Evolutionary conservation across 352 stramenopile genomes (phyloP).

Genomic region (Phytophthora lateralis): DNA sequence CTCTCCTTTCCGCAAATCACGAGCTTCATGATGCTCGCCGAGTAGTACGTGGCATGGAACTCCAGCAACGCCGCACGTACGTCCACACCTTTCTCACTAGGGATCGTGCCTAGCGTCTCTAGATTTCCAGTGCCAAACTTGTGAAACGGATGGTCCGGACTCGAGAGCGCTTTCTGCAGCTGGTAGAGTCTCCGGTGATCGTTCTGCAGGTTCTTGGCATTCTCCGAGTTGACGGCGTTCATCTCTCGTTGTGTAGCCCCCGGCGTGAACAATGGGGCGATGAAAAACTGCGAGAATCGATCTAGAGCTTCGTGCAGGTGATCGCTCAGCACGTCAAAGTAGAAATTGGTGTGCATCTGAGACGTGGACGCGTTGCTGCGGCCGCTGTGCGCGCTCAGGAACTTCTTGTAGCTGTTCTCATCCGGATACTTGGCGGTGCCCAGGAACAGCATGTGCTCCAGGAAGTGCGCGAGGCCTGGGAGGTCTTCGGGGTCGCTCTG

Average conservation of each 20-base stretch:
- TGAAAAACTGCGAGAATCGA: constrained; percentile 98
- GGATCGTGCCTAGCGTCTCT: constrained; percentile 64
- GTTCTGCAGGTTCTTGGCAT: constrained; percentile 96
- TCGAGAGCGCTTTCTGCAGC: constrained; percentile 77
- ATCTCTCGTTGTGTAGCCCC: constrained; percentile 94
- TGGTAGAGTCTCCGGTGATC: constrained; percentile 90
- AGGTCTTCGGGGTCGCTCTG: constrained; percentile 89
- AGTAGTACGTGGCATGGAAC: constrained; percentile 93
- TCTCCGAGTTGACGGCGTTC: constrained; percentile 96
- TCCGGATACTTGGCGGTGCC: constrained; percentile 96
- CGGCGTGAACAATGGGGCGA: constrained; percentile 93
- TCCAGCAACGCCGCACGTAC: constrained; percentile 75
- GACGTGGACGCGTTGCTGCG: constrained; percentile 97
- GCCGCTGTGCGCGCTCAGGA: constrained; percentile 93
- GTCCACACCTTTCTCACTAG: constrained; percentile 49
- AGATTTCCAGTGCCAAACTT: constrained; percentile 93
- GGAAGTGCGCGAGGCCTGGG: constrained; percentile 91
- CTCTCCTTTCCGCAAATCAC: constrained; percentile 88
- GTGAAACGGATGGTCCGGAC: constrained; percentile 79
- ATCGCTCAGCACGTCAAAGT: constrained; percentile 93
- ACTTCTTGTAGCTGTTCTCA: constrained; percentile 95
- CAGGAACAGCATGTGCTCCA: constrained; percentile 98
- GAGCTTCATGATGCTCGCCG: constrained; percentile 92
- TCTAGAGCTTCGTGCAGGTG: constrained; percentile 90
- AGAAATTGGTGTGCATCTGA: constrained; percentile 96